Evolutionary conservation across 2,329 filamentous ascomycete species (phyloP), one percentile per base, ranked within the genome.

Genomic region (Ascosphaera aggregata): DNA sequence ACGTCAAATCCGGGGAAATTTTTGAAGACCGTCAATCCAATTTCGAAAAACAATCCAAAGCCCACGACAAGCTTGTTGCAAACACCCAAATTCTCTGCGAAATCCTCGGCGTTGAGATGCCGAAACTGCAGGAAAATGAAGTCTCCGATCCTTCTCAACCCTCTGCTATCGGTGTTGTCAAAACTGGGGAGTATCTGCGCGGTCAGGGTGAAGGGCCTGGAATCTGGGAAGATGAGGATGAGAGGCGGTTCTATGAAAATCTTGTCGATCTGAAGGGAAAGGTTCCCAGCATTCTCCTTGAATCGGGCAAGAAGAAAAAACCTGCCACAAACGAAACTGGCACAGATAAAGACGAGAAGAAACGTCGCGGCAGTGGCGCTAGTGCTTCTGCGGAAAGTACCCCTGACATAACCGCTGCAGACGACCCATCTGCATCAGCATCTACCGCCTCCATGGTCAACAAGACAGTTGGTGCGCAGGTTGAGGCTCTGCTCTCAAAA

Each of bases 181-280:
- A 94, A 59, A 79, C 85, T 9, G 81, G 82, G 1, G 86, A 95
- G 48, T 95, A 94, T 51, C 65, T 95, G 31, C 78, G 82, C 30
- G 85, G 84, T 9, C 80, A 91, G 54, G 78, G 76, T 17, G 86
- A 95, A 42, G 85, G 84, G 16, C 71, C 85, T 18, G 89, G 89
- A 0, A 95, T 98, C 44, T 98, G 89, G 89, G 85, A 94, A 60
- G 89, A 98, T 49, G 89, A 98, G 52, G 89, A 98, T 40, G 86
- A 98, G 58, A 75, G 89, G 43, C 80, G 89, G 43, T 98, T 98
- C 55, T 98, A 98, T 59, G 89, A 98, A 62, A 95, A 94, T 46
- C 59, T 98, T 9, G 79, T 92, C 9, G 89, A 98, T 52, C 63
- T 98, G 13, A 93, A 91, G 53, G 89, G 91, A 48, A 91, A 93